Evolutionary conservation across 2,329 filamentous ascomycete species (phyloP).

Genomic region (Zarea fungicola): DNA sequence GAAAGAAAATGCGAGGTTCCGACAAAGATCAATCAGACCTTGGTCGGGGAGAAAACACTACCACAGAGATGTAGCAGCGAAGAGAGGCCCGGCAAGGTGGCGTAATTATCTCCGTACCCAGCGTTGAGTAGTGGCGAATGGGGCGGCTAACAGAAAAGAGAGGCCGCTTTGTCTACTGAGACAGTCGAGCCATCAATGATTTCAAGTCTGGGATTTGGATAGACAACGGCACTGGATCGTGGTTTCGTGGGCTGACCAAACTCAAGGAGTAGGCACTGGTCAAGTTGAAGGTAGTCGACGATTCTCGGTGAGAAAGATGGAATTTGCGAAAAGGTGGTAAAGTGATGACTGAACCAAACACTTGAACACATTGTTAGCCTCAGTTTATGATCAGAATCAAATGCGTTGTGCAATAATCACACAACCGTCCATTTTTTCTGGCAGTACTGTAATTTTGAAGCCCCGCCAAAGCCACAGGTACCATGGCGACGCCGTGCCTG

Average conservation of each 20-base stretch:
- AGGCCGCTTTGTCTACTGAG: slow-evolving; percentile 20
- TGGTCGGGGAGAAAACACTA: slow-evolving; percentile 27
- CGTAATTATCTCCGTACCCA: slow-evolving; percentile 4
- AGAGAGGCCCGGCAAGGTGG: slow-evolving; percentile 1
- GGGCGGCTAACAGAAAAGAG: neutral
- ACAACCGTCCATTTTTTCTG: neutral
- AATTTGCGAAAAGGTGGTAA: slow-evolving; percentile 1
- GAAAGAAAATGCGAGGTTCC: slow-evolving; percentile 28
- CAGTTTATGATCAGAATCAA: too few relatives aligned
- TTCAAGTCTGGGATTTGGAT: neutral
- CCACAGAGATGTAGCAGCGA: slow-evolving; percentile 16
- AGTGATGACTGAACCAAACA: slow-evolving; percentile 2
- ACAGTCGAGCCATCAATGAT: slow-evolving; percentile 29
- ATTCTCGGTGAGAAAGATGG: neutral
- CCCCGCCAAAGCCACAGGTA: neutral
- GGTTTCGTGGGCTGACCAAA: neutral
- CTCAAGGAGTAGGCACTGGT: neutral
- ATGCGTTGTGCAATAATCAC: neutral
- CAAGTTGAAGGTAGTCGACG: neutral
- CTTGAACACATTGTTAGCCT: neutral
- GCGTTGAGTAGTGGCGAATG: neutral
- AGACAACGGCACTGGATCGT: neutral
- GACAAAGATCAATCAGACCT: slow-evolving; percentile 38
- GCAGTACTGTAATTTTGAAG: neutral
- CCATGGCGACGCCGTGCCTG: too few relatives aligned